Conservation (phyloP, 2,329 filamentous ascomycete species). For the Blumeriella jaapii region DNA sequence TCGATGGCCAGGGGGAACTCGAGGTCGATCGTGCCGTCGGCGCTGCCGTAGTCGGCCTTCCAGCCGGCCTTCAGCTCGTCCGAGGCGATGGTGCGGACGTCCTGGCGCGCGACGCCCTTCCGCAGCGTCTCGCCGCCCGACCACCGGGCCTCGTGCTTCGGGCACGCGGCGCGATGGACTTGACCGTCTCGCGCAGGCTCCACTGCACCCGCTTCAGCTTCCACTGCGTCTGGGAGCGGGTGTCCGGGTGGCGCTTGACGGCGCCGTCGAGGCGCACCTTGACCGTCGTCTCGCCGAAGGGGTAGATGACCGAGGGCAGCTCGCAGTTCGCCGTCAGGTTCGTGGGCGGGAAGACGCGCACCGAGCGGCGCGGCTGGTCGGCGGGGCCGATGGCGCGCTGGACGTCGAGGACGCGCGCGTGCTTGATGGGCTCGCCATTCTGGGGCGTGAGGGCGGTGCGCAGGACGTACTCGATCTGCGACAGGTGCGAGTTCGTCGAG, state of each 20-base stretch:
- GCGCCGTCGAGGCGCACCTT: conserved; percentile 79
- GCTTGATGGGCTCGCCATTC: conserved; percentile 51
- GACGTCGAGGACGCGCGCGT: conserved; percentile 58
- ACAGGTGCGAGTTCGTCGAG: conserved; percentile 62
- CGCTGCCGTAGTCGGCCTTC: conserved; percentile 60
- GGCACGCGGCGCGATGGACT: conserved; percentile 71
- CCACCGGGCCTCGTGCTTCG: conserved; percentile 57
- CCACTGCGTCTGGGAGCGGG: conserved; percentile 69
- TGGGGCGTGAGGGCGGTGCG: conserved; percentile 52
- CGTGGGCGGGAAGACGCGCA: conserved; percentile 92
- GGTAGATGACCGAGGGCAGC: conserved; percentile 73
- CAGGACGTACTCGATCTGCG: conserved; percentile 69
- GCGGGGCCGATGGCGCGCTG: conserved; percentile 66
- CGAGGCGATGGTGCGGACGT: conserved; percentile 66
- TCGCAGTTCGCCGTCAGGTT: conserved; percentile 81
- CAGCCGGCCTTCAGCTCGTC: conserved; percentile 78
- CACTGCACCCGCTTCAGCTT: conserved; percentile 83
- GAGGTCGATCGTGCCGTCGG: conserved; percentile 66
- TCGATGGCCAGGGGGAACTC: conserved; percentile 60
- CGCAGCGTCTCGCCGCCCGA: conserved; percentile 32
- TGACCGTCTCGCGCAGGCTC: conserved; percentile 82
- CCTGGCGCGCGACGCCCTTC: conserved; percentile 64
- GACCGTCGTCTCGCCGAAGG: conserved; percentile 71
- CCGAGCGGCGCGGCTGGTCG: conserved; percentile 73
- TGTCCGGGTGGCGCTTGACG: conserved; percentile 54